Conservation (phyloP, 805 yeast genomes). For the Metahyphopichia silvanorum region DNA sequence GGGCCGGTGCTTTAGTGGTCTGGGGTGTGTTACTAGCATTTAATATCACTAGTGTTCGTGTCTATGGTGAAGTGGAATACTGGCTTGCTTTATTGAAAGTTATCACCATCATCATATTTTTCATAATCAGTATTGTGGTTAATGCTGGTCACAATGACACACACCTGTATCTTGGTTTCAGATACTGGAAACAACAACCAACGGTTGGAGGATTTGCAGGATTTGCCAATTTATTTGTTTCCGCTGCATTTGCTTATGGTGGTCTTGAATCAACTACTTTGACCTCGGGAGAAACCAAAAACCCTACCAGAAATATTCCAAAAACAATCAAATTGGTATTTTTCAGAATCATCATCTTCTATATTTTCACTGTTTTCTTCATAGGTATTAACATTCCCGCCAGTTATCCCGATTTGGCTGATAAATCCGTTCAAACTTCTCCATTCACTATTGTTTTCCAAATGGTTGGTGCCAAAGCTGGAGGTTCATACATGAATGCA, state of each 20-base stretch:
- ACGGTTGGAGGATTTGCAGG: constrained; percentile 51
- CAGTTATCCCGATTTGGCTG: constrained; percentile 30
- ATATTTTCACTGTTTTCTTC: constrained; percentile 35
- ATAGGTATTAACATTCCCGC: constrained; percentile 42
- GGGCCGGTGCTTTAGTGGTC: constrained; percentile 50
- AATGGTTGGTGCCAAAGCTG: constrained; percentile 40
- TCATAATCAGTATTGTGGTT: constrained; percentile 52
- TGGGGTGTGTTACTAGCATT: constrained; percentile 48
- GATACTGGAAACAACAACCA: constrained; percentile 49
- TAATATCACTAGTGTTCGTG: constrained; percentile 35
- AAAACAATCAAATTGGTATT: constrained; percentile 29
- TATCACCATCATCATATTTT: constrained; percentile 53
- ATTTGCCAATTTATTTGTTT: constrained; percentile 47
- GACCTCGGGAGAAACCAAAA: constrained; percentile 32
- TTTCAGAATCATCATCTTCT: constrained; percentile 31
- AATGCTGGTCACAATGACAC: constrained; percentile 55
- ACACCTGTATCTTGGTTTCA: constrained; percentile 41
- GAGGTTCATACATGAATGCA: constrained; percentile 48
- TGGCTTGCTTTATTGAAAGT: constrained; percentile 39
- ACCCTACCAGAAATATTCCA: constrained; percentile 28
- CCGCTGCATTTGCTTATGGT: constrained; percentile 52
- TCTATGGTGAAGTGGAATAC: constrained; percentile 42
- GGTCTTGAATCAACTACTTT: constrained; percentile 42
- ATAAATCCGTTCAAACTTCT: constrained; percentile 27
- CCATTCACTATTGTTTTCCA: constrained; percentile 44